These are phyloP conservation scores for Euclidium syriacum DNA, from an alignment of 345 rosid species.

Conservation along the genomic window DNA sequence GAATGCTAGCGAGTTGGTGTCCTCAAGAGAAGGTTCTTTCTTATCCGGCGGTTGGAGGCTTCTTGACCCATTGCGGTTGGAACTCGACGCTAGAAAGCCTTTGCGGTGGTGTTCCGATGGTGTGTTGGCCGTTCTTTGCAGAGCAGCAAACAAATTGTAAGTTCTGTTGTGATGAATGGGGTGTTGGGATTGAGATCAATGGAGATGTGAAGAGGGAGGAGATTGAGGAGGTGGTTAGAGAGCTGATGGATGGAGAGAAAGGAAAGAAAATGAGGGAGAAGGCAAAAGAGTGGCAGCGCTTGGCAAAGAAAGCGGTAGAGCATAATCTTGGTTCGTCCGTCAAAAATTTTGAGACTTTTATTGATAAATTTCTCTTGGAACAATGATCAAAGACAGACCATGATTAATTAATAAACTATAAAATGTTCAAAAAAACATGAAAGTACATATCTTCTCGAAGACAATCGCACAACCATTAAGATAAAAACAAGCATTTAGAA, in stretches of 20 bases:
- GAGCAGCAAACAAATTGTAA: constrained; percentile 58
- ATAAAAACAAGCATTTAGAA: too few relatives aligned
- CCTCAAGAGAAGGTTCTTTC: constrained; percentile 46
- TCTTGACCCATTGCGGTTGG: constrained; percentile 65
- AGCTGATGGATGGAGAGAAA: constrained; percentile 44
- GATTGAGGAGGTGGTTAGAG: constrained; percentile 42
- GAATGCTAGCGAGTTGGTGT: constrained; percentile 46
- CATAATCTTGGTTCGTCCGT: constrained; percentile 33
- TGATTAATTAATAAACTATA: too few relatives aligned
- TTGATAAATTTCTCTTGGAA: constrained; percentile 22
- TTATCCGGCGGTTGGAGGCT: constrained; percentile 45
- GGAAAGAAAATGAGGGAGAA: constrained; percentile 45
- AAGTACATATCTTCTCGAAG: too few relatives aligned
- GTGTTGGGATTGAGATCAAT: constrained; percentile 49
- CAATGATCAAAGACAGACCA: too few relatives aligned
- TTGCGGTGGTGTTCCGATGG: constrained; percentile 42
- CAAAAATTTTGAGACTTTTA: constrained; percentile 27
- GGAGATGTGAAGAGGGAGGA: constrained; percentile 43
- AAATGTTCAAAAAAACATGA: too few relatives aligned
- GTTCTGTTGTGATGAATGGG: constrained; percentile 43
- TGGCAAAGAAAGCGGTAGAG: constrained; percentile 21
- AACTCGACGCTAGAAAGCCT: constrained; percentile 57
- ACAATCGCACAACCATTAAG: too few relatives aligned
- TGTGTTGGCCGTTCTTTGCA: constrained; percentile 60
- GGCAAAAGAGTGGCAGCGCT: constrained; percentile 35